Evolutionary conservation across 495 filamentous ascomycete genomes (phyloP).

Genomic region (Podospora sp.): DNA sequence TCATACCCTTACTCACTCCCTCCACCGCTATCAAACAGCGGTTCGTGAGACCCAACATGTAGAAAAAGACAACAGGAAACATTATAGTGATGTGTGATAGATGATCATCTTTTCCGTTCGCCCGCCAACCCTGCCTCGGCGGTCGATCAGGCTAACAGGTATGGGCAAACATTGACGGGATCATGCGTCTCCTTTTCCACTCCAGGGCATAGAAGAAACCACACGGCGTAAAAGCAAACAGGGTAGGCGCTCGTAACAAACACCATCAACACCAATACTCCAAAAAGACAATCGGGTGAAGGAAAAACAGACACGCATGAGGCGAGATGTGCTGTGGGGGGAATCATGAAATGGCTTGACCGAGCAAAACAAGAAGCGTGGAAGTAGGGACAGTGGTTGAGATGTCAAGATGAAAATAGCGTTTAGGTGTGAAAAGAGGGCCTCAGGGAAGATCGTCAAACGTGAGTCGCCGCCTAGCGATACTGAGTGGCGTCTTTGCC

Average conservation of each 20-base stretch:
- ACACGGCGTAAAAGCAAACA: not conserved
- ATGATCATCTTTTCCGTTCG: not conserved
- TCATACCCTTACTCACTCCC: slow-evolving; percentile 7
- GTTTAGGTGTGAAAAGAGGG: not conserved
- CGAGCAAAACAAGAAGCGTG: slow-evolving; percentile 1
- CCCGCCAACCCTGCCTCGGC: not conserved
- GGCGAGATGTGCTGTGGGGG: slow-evolving; percentile 11
- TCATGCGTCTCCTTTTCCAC: no score
- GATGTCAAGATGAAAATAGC: not conserved
- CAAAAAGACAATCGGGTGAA: slow-evolving; percentile 10
- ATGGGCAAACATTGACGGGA: not conserved
- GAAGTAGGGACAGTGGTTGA: not conserved
- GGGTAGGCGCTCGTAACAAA: not conserved
- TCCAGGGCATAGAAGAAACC: no score
- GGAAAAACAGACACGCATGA: not conserved
- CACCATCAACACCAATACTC: slow-evolving; percentile 21
- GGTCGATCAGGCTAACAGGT: not conserved
- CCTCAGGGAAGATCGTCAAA: slow-evolving; percentile 45
- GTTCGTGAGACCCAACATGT: not conserved
- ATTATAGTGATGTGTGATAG: not conserved
- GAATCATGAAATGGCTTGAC: slow-evolving; percentile 11
- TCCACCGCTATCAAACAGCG: not conserved
- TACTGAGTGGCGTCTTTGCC: slow-evolving; percentile 46
- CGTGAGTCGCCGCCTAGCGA: slow-evolving; percentile 45
- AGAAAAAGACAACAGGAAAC: slow-evolving; percentile 8